Percentiles rank a stretch among this genome's conserved stretches.
Evolutionary conservation across 192 early-diverging fungal genomes (phyloP).

Genomic region (Chytriomyces sp.): DNA sequence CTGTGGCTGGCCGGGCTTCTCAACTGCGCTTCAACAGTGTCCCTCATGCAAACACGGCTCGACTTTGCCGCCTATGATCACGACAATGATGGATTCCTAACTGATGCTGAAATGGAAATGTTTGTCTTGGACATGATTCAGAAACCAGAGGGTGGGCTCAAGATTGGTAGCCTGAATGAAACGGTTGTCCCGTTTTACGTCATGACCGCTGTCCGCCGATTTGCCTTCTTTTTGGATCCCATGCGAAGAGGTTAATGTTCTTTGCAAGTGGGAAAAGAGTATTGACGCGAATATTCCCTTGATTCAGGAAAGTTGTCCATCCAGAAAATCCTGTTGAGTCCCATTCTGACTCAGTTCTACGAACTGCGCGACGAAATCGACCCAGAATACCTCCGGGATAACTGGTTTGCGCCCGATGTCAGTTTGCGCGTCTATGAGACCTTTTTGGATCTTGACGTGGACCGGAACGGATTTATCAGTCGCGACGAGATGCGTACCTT

Average conservation of each 20-base stretch:
- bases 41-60: conserved; percentile 49
- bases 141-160: too few species aligned
- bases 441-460: conserved; percentile 51
- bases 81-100: conserved; percentile 51
- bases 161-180: conserved; percentile 36
- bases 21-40: conserved; percentile 26
- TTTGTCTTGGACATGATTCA: conserved; percentile 56
- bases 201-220: conserved; percentile 54
- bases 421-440: background rate
- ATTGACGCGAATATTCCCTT: background rate
- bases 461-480: conserved; percentile 55
- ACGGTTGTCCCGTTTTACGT: conserved; percentile 50
- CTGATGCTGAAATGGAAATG: conserved; percentile 47
- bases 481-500: conserved; percentile 47
- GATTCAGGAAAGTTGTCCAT: conserved; percentile 48
- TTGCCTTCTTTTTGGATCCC: conserved; percentile 58
- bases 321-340: conserved; percentile 50
- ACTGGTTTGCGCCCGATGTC: conserved; percentile 55
- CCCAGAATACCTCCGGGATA: too few species aligned
- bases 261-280: background rate
- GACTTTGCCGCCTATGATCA: conserved; percentile 48
- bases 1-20: background rate
- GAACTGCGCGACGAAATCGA: conserved; percentile 55
- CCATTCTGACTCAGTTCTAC: conserved; percentile 56
- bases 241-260: conserved; percentile 38